A percentile compares a stretch with the other conserved stretches of the same genome.
Conservation (phyloP, 352 stramenopile species). For the Phytophthora brassicae region DNA sequence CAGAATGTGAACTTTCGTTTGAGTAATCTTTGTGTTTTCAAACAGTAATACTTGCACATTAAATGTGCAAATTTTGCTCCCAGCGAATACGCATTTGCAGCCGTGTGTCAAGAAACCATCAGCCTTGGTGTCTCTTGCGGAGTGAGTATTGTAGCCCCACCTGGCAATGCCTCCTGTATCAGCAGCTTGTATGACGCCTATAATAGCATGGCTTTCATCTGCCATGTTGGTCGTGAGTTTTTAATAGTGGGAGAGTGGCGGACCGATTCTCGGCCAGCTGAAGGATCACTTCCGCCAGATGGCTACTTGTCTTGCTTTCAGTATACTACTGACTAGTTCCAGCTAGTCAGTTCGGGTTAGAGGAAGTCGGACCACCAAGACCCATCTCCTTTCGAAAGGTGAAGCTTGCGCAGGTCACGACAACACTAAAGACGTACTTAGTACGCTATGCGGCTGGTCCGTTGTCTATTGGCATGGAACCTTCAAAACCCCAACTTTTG, state of each 20-base stretch:
- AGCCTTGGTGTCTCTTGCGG: no score
- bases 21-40: no score
- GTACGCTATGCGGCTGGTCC: constrained; percentile 16
- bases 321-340: constrained; percentile 32
- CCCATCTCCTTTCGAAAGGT: constrained; percentile 3
- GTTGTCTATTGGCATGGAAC: constrained; percentile 9
- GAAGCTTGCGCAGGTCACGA: constrained; percentile 21
- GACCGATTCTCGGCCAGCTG: constrained; percentile 32
- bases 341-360: constrained; percentile 31
- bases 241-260: constrained; percentile 28
- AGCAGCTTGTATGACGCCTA: no score
- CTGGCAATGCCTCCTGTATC: background rate
- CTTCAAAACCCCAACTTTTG: background rate
- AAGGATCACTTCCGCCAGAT: constrained; percentile 30
- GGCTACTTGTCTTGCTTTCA: constrained; percentile 18
- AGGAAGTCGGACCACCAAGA: constrained; percentile 28
- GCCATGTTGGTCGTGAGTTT: constrained; percentile 18
- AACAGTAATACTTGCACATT: no score
- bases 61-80: no score
- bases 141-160: background rate
- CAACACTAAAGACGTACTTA: constrained; percentile 19
- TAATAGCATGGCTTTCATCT: constrained; percentile 20
- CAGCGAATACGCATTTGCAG: constrained; percentile 1
- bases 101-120: background rate
- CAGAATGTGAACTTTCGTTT: no score